Evolutionary conservation across 805 yeast species (phyloP).

Genomic region (Spathaspora boniae): DNA sequence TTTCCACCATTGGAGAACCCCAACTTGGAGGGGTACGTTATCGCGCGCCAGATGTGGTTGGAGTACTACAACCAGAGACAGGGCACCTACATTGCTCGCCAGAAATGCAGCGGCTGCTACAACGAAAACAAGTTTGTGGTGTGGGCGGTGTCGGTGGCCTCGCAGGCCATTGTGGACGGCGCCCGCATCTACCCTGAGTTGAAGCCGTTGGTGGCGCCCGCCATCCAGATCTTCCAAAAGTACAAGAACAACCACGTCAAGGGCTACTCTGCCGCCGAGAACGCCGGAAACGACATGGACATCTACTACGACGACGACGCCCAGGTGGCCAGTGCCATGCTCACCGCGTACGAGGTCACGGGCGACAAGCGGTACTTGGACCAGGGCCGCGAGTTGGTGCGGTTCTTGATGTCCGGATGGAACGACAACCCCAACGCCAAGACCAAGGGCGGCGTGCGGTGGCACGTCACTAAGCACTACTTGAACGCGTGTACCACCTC

Average conservation of each 20-base stretch:
- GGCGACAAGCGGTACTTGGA: constrained; percentile 50
- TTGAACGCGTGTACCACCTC: constrained; percentile 66
- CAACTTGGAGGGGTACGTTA: constrained; percentile 37
- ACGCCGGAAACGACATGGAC: constrained; percentile 56
- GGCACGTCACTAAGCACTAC: constrained; percentile 63
- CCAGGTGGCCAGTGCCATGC: constrained; percentile 61
- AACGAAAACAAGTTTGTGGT: constrained; percentile 54
- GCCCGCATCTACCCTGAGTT: constrained; percentile 53
- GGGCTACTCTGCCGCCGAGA: constrained; percentile 66
- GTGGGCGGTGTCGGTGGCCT: constrained; percentile 68
- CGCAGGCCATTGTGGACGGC: constrained; percentile 67
- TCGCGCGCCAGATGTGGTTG: constrained; percentile 41
- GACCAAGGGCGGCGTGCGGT: constrained; percentile 58
- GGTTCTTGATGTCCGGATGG: constrained; percentile 66
- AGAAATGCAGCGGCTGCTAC: constrained; percentile 41
- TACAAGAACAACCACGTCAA: constrained; percentile 49
- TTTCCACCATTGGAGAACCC: constrained; percentile 25
- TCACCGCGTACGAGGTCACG: constrained; percentile 68
- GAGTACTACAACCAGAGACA: constrained; percentile 36
- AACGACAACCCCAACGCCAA: constrained; percentile 39
- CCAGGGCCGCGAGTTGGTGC: constrained; percentile 53
- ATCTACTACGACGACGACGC: constrained; percentile 76
- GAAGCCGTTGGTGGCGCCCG: constrained; percentile 51
- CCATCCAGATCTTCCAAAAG: constrained; percentile 44
- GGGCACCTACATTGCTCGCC: constrained; percentile 38